Evolutionary conservation across 371 early-diverging fungal genomes (phyloP).

Genomic region (Rhizopus sp.): DNA sequence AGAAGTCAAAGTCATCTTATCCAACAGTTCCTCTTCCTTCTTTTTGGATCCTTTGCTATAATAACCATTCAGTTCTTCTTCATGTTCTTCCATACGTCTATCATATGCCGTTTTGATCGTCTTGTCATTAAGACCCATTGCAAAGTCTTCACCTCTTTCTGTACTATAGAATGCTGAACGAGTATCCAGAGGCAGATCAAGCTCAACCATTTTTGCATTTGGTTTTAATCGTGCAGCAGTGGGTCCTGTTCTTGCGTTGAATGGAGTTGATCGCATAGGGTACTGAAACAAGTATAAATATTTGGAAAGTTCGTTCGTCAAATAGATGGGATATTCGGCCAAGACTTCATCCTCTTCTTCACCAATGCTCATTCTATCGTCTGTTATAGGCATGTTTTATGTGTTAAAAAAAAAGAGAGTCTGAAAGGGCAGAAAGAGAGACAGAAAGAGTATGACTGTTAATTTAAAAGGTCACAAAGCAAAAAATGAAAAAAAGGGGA

Average conservation of each 20-base stretch:
- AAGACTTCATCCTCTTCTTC: slow-evolving; percentile 72
- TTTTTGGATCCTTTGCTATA: slow-evolving; percentile 27
- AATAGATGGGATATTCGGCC: slow-evolving; percentile 77
- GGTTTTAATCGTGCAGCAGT: slow-evolving; percentile 83
- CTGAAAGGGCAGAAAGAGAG: neutral
- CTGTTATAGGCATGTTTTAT: neutral
- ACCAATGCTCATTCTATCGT: neutral
- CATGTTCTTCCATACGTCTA: slow-evolving; percentile 51
- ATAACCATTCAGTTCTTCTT: slow-evolving; percentile 37
- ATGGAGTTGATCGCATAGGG: slow-evolving; percentile 70
- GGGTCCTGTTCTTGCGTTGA: slow-evolving; percentile 46
- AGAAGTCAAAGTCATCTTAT: slow-evolving; percentile 78
- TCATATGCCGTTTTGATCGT: slow-evolving; percentile 71
- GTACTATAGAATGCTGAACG: slow-evolving; percentile 68
- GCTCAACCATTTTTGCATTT: slow-evolving; percentile 74
- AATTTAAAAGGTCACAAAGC: no score
- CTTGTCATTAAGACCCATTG: slow-evolving; percentile 75
- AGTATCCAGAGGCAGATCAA: slow-evolving; percentile 86
- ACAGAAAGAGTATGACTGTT: neutral
- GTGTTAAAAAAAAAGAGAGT: neutral
- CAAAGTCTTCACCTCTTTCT: slow-evolving; percentile 80
- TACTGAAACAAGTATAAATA: slow-evolving; percentile 83
- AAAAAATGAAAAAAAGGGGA: no score
- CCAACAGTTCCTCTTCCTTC: slow-evolving; percentile 61
- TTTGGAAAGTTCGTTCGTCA: slow-evolving; percentile 67